Conservation (phyloP, 1,284 basidiomycete genomes). For the Ceratobasidium theobromae region DNA sequence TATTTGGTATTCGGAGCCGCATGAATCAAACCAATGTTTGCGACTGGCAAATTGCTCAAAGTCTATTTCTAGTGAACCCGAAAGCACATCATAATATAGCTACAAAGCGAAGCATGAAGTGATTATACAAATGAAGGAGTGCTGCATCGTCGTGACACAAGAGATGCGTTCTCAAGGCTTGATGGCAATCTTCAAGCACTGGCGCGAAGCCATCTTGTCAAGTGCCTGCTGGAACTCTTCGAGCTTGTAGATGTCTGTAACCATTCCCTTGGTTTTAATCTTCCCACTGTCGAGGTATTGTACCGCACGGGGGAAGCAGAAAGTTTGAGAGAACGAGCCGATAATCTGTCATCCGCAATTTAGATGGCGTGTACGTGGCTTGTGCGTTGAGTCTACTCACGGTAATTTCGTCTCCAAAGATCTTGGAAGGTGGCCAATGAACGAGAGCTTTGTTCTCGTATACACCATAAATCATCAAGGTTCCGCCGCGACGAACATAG, state of each 20-base stretch:
- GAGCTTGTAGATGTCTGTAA: constrained; percentile 73
- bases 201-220: constrained; percentile 69
- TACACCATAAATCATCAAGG: constrained; percentile 61
- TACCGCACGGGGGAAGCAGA: constrained; percentile 85
- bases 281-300: constrained; percentile 85
- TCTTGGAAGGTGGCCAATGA: constrained; percentile 81
- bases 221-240: constrained; percentile 78
- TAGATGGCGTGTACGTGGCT: not conserved
- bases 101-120: constrained; percentile 14
- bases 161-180: constrained; percentile 46
- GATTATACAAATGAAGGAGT: not conserved
- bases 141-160: not conserved
- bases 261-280: constrained; percentile 81
- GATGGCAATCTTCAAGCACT: constrained; percentile 68
- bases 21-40: too few species aligned
- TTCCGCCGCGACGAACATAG: constrained; percentile 79
- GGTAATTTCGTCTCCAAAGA: constrained; percentile 82
- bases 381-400: constrained; percentile 46
- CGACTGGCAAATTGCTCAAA: too few species aligned
- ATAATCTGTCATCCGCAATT: constrained; percentile 59
- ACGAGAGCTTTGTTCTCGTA: constrained; percentile 71
- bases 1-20: too few species aligned
- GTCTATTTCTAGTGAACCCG: not conserved
- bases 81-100: constrained; percentile 18
- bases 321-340: constrained; percentile 81